Conservation (phyloP, 2,329 filamentous ascomycete species). For the Ascochyta rabiei region DNA sequence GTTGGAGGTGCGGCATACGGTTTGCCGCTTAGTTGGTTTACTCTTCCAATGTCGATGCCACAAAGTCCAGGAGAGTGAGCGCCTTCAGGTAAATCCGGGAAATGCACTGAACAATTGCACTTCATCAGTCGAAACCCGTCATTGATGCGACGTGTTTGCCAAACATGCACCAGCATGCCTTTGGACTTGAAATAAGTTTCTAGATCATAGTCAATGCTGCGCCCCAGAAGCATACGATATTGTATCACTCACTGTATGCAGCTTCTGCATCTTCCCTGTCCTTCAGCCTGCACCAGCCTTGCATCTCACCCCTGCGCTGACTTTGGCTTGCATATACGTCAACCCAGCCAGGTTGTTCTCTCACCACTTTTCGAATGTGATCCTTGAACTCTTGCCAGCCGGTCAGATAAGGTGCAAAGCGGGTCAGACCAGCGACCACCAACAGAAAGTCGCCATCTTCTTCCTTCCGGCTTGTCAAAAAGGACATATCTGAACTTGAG, state of each 20-base stretch:
- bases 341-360: slow-evolving; percentile 47
- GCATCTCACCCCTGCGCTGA: slow-evolving; percentile 36
- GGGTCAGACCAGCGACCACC: slow-evolving; percentile 34
- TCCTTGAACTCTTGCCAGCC: slow-evolving; percentile 50
- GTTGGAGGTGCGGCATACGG: slow-evolving; percentile 11
- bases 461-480: slow-evolving; percentile 20
- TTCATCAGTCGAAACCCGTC: slow-evolving; percentile 36
- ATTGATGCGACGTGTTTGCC: slow-evolving; percentile 37
- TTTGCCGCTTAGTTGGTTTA: slow-evolving; percentile 29
- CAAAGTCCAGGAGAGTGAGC: slow-evolving; percentile 38
- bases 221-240: neutral
- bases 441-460: slow-evolving; percentile 38
- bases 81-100: slow-evolving; percentile 30
- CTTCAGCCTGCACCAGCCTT: slow-evolving; percentile 46
- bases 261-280: slow-evolving; percentile 42
- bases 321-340: slow-evolving; percentile 38
- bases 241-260: slow-evolving; percentile 36
- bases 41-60: slow-evolving; percentile 37
- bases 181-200: slow-evolving; percentile 30
- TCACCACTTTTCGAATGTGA: slow-evolving; percentile 40
- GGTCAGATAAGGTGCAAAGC: slow-evolving; percentile 34
- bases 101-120: slow-evolving; percentile 44
- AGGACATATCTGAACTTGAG: slow-evolving; percentile 18
- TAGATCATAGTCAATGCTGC: slow-evolving; percentile 13
- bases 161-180: slow-evolving; percentile 42